phyloP scores from a whole-genome alignment of 176 grass and related monocot species.

The Calamus simplicifolius region DNA sequence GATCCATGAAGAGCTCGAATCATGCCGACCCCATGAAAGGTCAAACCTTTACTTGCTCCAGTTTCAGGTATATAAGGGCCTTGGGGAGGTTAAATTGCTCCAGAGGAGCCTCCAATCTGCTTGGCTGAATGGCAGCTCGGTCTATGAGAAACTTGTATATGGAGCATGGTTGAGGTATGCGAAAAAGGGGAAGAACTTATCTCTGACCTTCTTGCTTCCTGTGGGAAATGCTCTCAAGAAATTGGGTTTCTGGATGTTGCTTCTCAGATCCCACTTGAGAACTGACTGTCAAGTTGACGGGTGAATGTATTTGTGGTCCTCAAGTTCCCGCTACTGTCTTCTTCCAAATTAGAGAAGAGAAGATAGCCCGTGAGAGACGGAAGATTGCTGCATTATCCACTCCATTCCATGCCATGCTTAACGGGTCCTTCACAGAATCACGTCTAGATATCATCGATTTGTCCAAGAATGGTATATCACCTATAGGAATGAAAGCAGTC shows the following conservation, averaged over 20 bases:
- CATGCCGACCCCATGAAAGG: no score
- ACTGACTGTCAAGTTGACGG: slow-evolving; percentile 18
- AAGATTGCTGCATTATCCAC: slow-evolving; percentile 70
- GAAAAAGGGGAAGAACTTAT: no score
- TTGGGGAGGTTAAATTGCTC: no score
- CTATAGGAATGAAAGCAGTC: slow-evolving; percentile 55
- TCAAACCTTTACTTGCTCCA: no score
- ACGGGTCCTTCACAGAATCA: slow-evolving; percentile 83
- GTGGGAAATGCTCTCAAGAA: slow-evolving; percentile 59
- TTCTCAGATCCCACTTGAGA: slow-evolving; percentile 41
- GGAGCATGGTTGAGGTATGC: no score
- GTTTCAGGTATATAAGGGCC: no score
- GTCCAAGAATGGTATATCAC: slow-evolving; percentile 76
- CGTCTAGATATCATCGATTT: slow-evolving; percentile 81
- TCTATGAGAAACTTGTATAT: no score
- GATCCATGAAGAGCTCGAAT: no score
- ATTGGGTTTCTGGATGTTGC: slow-evolving; percentile 56
- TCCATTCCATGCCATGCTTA: slow-evolving; percentile 88
- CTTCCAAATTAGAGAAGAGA: slow-evolving; percentile 68
- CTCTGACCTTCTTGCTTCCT: slow-evolving; percentile 58
- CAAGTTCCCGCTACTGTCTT: slow-evolving; percentile 35
- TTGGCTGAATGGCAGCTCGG: no score
- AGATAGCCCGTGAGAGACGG: slow-evolving; percentile 55
- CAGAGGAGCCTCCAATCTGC: no score
- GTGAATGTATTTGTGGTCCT: slow-evolving; percentile 11